Conservation (phyloP, 495 filamentous ascomycete genomes). For the Annulohypoxylon stygium region DNA sequence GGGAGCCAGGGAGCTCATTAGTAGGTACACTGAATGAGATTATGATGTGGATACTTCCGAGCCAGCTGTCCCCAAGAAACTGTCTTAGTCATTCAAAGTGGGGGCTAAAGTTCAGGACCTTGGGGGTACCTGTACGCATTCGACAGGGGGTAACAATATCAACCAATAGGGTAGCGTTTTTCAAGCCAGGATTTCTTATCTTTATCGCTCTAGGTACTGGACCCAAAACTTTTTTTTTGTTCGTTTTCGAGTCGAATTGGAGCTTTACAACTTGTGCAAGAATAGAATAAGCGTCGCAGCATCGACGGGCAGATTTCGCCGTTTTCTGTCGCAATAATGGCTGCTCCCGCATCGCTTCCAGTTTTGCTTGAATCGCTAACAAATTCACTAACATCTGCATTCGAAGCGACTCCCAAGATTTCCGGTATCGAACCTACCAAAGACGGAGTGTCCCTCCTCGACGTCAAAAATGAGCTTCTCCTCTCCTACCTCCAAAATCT, state of each 20-base stretch:
- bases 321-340: slow-evolving; percentile 54
- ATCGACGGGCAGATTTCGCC: not conserved
- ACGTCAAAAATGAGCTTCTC: slow-evolving; percentile 93
- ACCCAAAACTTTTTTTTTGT: slow-evolving; percentile 27
- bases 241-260: slow-evolving; percentile 13
- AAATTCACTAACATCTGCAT: slow-evolving; percentile 70
- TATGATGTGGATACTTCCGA: slow-evolving; percentile 31
- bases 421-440: slow-evolving; percentile 70
- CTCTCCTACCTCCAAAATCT: slow-evolving; percentile 96
- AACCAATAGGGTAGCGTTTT: not conserved
- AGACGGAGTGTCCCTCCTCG: slow-evolving; percentile 93
- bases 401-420: slow-evolving; percentile 71
- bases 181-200: slow-evolving; percentile 29
- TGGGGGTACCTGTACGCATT: slow-evolving; percentile 6
- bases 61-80: slow-evolving; percentile 32
- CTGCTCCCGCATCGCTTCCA: slow-evolving; percentile 63
- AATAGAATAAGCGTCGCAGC: not conserved
- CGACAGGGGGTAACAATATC: not conserved
- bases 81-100: slow-evolving; percentile 7
- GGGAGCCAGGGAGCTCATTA: not conserved
- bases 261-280: not conserved
- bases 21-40: slow-evolving; percentile 4
- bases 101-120: not conserved
- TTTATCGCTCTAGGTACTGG: slow-evolving; percentile 18
- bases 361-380: slow-evolving; percentile 73